Percentiles rank a stretch among this genome's conserved stretches.
These are phyloP conservation scores for Gomphus bonarii DNA, from an alignment of 1,284 basidiomycete species.

Conservation along the genomic window DNA sequence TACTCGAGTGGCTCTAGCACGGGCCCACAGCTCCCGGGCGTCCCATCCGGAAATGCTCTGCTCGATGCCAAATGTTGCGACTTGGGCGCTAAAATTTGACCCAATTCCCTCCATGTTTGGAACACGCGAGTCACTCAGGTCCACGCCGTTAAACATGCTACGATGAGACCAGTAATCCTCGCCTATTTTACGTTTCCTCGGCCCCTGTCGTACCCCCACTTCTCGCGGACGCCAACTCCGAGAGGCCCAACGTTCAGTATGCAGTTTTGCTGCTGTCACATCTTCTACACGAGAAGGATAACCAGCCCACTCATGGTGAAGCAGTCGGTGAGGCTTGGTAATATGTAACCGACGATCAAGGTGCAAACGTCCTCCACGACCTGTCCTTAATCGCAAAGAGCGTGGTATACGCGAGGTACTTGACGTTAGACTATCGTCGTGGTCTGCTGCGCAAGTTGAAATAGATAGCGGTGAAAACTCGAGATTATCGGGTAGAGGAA, in stretches of 20 bases:
- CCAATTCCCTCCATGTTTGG: background rate
- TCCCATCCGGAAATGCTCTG: background rate
- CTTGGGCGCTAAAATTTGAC: background rate
- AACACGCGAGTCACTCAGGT: too few relatives aligned
- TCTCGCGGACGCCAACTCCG: slow-evolving; percentile 10
- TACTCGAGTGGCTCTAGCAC: background rate
- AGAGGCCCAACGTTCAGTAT: slow-evolving; percentile 19
- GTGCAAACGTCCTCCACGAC: slow-evolving; percentile 73
- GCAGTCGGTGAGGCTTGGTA: slow-evolving; percentile 16
- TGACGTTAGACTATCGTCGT: slow-evolving; percentile 10
- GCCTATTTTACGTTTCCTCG: background rate
- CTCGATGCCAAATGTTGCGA: background rate
- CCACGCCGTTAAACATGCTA: slow-evolving; percentile 2
- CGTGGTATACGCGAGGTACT: slow-evolving; percentile 25
- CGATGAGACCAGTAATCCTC: slow-evolving; percentile 4
- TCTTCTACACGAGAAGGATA: slow-evolving; percentile 17
- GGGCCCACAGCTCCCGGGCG: background rate
- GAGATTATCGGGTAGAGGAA: slow-evolving; percentile 16
- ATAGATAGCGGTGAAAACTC: background rate
- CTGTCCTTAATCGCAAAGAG: slow-evolving; percentile 64
- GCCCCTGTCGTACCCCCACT: background rate
- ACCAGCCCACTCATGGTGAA: slow-evolving; percentile 8
- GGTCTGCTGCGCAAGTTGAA: background rate
- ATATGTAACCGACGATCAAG: slow-evolving; percentile 59
- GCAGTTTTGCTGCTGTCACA: slow-evolving; percentile 16